Percentiles rank a stretch among this genome's conserved stretches.
Evolutionary conservation across 306 rosid genomes (phyloP).

Genomic region (Begonia masoniana): DNA sequence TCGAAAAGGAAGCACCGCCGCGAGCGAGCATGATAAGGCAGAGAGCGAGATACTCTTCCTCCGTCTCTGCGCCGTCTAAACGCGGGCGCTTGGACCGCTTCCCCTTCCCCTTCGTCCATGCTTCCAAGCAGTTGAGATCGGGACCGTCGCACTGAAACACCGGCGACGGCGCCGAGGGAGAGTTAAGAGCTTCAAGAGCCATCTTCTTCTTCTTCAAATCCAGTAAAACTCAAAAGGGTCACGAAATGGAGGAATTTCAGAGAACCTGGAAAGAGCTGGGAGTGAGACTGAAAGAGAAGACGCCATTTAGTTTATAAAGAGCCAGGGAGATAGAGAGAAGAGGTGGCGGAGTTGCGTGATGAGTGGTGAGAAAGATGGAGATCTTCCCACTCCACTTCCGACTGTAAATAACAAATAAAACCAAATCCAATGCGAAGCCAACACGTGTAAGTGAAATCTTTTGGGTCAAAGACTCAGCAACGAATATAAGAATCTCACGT

Average conservation of each 20-base stretch:
- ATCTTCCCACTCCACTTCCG: constrained; percentile 4
- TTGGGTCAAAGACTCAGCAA: no score
- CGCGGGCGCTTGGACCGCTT: constrained; percentile 64
- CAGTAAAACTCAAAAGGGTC: neutral
- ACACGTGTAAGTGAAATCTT: no score
- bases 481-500: no score
- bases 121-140: constrained; percentile 29
- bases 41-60: constrained; percentile 89
- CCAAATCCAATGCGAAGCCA: no score
- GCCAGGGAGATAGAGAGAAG: constrained; percentile 1
- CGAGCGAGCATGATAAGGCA: constrained; percentile 95
- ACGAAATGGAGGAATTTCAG: neutral
- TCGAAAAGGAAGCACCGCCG: constrained; percentile 13
- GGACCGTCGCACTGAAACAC: constrained; percentile 6
- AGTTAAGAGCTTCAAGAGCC: constrained; percentile 75
- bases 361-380: constrained; percentile 50
- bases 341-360: constrained; percentile 61
- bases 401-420: no score
- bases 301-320: constrained; percentile 20
- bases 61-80: constrained; percentile 25
- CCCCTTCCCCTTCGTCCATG: constrained; percentile 55
- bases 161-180: constrained; percentile 32
- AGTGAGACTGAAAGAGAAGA: no score
- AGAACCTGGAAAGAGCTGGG: no score
- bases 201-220: constrained; percentile 9